Conservation (phyloP, 2,329 filamentous ascomycete species). For the Gnomoniopsis sp. region DNA sequence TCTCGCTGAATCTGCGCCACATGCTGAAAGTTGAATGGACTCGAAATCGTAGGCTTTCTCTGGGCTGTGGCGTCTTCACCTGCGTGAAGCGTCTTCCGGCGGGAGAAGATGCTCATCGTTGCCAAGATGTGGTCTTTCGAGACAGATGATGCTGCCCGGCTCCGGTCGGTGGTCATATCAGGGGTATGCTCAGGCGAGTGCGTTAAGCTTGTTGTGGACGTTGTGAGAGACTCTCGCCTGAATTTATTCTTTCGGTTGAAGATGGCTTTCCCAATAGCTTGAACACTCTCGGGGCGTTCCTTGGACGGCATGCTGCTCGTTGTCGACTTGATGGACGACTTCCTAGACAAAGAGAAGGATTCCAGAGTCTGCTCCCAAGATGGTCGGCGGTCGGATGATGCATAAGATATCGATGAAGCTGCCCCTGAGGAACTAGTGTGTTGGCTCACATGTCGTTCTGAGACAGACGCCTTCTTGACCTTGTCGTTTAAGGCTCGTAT, state of each 20-base stretch:
- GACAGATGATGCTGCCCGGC: constrained; percentile 22
- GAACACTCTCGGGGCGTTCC: constrained; percentile 57
- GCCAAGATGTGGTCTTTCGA: constrained; percentile 12
- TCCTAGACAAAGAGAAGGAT: constrained; percentile 47
- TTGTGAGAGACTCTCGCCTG: constrained; percentile 49
- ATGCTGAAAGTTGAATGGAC: constrained; percentile 66
- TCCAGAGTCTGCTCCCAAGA: constrained; percentile 51
- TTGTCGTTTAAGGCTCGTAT: constrained; percentile 57
- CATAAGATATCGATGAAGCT: constrained; percentile 49
- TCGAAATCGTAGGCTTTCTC: constrained; percentile 54
- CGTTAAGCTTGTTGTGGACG: constrained; percentile 45
- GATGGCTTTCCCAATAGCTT: constrained; percentile 56
- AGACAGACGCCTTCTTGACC: constrained; percentile 51
- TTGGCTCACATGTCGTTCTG: constrained; percentile 44
- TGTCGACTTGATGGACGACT: constrained; percentile 54
- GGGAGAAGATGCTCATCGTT: constrained; percentile 38
- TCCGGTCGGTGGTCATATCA: constrained; percentile 20
- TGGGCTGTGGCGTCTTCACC: constrained; percentile 26
- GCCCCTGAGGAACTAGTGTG: constrained; percentile 53
- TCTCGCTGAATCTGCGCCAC: constrained; percentile 56
- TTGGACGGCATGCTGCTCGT: constrained; percentile 48
- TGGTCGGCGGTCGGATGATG: constrained; percentile 35
- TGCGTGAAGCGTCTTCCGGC: constrained; percentile 40
- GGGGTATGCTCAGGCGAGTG: constrained; percentile 41
- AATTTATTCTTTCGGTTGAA: constrained; percentile 53